Conservation (phyloP, 2,329 filamentous ascomycete species). For the Aspergillus thermomutatus region DNA sequence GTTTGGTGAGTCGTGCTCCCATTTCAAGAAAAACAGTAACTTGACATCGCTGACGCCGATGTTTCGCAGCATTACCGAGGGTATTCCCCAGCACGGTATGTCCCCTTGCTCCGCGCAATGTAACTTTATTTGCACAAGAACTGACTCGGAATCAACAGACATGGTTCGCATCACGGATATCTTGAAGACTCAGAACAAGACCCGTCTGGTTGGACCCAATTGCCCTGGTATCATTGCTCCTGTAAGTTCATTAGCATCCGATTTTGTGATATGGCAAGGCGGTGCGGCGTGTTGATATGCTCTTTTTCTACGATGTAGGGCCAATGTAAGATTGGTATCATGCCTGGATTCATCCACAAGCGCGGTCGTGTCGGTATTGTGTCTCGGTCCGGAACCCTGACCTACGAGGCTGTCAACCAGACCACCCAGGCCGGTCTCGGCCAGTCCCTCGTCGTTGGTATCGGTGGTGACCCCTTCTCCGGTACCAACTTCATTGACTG, state of each 20-base stretch:
- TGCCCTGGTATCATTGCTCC: slow-evolving; percentile 95
- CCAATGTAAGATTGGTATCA: slow-evolving; percentile 99
- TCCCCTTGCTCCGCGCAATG: not conserved
- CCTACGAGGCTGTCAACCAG: slow-evolving; percentile 99
- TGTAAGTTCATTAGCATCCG: slow-evolving; percentile 39
- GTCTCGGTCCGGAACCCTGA: slow-evolving; percentile 94
- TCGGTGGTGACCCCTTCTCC: slow-evolving; percentile 97
- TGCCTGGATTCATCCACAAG: slow-evolving; percentile 99
- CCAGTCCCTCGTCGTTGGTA: slow-evolving; percentile 96
- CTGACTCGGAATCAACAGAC: slow-evolving; percentile 53
- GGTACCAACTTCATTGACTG: slow-evolving; percentile 99
- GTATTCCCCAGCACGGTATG: slow-evolving; percentile 93
- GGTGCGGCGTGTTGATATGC: slow-evolving; percentile 9
- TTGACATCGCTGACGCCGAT: slow-evolving; percentile 4
- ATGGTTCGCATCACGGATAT: slow-evolving; percentile 99
- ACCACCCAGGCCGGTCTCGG: slow-evolving; percentile 95
- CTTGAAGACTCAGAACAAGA: slow-evolving; percentile 96
- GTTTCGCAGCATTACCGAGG: slow-evolving; percentile 73
- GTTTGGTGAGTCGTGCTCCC: slow-evolving; percentile 62
- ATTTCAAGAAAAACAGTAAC: slow-evolving; percentile 7
- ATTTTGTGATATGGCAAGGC: not conserved
- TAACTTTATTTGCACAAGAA: not conserved
- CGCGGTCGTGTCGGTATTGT: slow-evolving; percentile 98
- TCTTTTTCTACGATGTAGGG: slow-evolving; percentile 51
- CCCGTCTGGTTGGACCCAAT: slow-evolving; percentile 93